Base-by-base conservation (phyloP, 768 basidiomycete genomes). In the Mrakia hoshinonis region DNA sequence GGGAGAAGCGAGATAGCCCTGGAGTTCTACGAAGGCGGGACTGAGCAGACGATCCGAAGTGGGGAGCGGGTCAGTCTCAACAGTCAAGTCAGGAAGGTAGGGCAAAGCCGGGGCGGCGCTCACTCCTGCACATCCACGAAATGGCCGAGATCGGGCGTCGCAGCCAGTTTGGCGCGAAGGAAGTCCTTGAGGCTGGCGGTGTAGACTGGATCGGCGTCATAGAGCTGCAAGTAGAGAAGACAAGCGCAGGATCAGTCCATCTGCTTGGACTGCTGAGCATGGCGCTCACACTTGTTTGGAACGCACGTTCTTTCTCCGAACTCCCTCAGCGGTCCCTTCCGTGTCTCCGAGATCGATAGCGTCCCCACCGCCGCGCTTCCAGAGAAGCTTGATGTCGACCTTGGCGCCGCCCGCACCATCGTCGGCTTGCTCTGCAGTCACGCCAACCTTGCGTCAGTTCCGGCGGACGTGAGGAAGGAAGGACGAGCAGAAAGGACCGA, bases 21-120 rank as follows among this genome's bases (percentile, higher is more conserved):
- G 70, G 15, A 72, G 65, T 47, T 72, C 65, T 31, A 67, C 66
- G 43, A 72, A 72, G 15, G 70, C 70, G 39, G 70, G 70, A 51
- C 70, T 72, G 54, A 10, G 26, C 1, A 22, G 15, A 47, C n/a
- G 24, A 31, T 13, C 31, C 58, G 34, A 22, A 36, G 11, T 22
- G 49, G 22, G 49, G 49, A 6, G 22, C 6, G 20, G 49, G 49
- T 51, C 49, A 51, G 49, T 18, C n/a, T 10, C 49, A 22, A 26
- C 20, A n/a, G 26, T n/a, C n/a, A 60, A 38, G 34, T 2, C 9
- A 38, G 55, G 26, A 34, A 24, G 1, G 43, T 18, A 58, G 54
- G 10, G 11, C 3, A 54, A 51, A 38, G 4, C 26, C 26, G 26
- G 26, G 38, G 31, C 6, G 65, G 7, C 1, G 47, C 18, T n/a